Evolutionary conservation across 768 basidiomycete genomes (phyloP), one percentile per base, ranked within the genome.

Genomic region (Tulasnella calospora): DNA sequence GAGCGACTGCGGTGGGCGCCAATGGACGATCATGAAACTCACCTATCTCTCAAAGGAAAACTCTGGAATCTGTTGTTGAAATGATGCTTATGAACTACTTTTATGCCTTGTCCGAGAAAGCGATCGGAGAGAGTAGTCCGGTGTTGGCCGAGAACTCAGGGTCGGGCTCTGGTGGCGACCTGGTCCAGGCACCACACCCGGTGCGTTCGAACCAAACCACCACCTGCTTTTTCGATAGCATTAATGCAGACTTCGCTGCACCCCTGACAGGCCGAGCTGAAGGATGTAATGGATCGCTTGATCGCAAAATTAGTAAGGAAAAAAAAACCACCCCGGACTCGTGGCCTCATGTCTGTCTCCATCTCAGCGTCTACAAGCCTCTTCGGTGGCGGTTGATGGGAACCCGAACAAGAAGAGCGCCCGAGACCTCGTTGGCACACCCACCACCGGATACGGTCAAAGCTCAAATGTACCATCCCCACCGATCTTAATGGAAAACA

Each of bases 11-110:
- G 46, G 46, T 19, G 5, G 46, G 17, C 46, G 17, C 46, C 8
- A 40, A 40, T 40, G 46, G 46, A 47, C 46, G 51, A 23, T 51
- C 5, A n/a, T 7, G 8, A 21, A 51, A 51, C 51, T 51, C 51
- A n/a, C 23, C 23, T 51, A 51, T 6, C 10, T 21, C 51, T 67
- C 30, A 1, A 30, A n/a, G 12, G 13, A 30, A 6, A 30, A 3
- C 57, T n/a, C 57, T n/a, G n/a, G n/a, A n/a, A n/a, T n/a, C n/a
- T n/a, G n/a, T n/a, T 10, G 10, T 30, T 9, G 5, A 30, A 2
- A 61, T 61, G 57, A 61, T 61, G 57, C 57, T 61, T 23, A 61
- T 61, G 57, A 61, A 61, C 23, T 61, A 61, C n/a, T 61, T 61
- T 6, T 61, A 61, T 27, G 57, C 19, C n/a, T 61, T n/a, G 23